These are phyloP conservation scores for Heritiera fomes DNA, from an alignment of 345 rosid species.

Conservation along the genomic window DNA sequence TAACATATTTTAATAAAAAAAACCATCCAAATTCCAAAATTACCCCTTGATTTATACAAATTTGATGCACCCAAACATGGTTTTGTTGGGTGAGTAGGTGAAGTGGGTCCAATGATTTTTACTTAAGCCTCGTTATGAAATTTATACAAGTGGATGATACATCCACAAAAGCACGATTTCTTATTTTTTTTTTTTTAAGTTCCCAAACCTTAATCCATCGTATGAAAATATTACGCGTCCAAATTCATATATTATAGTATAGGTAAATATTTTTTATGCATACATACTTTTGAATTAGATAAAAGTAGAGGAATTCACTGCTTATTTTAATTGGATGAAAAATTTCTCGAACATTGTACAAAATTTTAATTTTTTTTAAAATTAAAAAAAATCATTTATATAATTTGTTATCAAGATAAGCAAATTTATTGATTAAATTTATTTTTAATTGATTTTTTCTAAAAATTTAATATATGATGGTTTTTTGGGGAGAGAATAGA, in stretches of 20 bases:
- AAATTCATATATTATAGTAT: neutral
- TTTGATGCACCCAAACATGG: neutral
- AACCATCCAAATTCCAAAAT: neutral
- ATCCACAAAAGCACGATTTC: neutral
- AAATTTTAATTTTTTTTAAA: too few species aligned
- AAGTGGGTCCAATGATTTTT: neutral
- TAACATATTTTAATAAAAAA: too few species aligned
- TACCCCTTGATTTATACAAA: neutral
- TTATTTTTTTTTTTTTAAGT: neutral
- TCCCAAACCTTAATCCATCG: too few species aligned
- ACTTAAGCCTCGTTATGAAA: neutral
- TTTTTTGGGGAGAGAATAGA: neutral
- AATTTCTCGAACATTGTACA: too few species aligned
- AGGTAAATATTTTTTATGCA: neutral
- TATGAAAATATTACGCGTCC: too few species aligned
- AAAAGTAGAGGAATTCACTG: too few species aligned
- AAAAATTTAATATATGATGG: too few species aligned
- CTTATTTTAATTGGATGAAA: too few species aligned
- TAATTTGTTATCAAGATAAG: too few species aligned
- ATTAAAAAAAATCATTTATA: too few species aligned
- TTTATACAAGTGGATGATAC: neutral
- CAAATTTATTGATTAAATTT: too few species aligned
- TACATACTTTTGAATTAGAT: too few species aligned
- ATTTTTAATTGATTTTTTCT: neutral
- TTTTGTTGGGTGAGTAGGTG: conserved; percentile 6